Evolutionary conservation across 225 moss, liverwort and hornwort species (phyloP).

Genomic region (Thuidium tamariscinum): DNA sequence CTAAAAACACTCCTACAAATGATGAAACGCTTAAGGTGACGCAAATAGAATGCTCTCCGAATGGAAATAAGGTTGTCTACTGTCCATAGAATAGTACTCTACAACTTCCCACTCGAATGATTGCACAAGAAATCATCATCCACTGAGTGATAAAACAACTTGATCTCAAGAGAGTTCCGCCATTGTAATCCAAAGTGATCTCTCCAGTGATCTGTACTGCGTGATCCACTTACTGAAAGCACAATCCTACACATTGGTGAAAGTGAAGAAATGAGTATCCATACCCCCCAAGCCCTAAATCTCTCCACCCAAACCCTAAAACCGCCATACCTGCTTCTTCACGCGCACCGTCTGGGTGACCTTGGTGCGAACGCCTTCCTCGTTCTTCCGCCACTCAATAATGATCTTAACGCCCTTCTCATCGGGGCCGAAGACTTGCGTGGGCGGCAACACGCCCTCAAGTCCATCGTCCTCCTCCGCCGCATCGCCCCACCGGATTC

Average conservation of each 20-base stretch:
- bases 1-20: background rate
- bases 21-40: background rate
- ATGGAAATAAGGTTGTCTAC: background rate
- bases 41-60: background rate
- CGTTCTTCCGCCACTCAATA: constrained; percentile 55
- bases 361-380: constrained; percentile 47
- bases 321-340: constrained; percentile 31
- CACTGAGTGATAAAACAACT: background rate
- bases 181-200: background rate
- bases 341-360: constrained; percentile 50
- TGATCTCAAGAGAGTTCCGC: background rate
- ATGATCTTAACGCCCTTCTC: constrained; percentile 13
- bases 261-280: background rate
- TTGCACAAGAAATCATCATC: background rate
- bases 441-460: constrained; percentile 51
- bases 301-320: background rate
- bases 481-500: constrained; percentile 54
- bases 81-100: background rate
- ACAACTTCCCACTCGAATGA: background rate
- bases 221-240: background rate
- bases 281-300: background rate
- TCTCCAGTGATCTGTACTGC: background rate
- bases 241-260: background rate
- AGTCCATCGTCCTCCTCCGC: constrained; percentile 55
- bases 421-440: constrained; percentile 48